Evolutionary conservation across 2,329 filamentous ascomycete genomes (phyloP).

Genomic region (Macrophomina pseudophaseolina): DNA sequence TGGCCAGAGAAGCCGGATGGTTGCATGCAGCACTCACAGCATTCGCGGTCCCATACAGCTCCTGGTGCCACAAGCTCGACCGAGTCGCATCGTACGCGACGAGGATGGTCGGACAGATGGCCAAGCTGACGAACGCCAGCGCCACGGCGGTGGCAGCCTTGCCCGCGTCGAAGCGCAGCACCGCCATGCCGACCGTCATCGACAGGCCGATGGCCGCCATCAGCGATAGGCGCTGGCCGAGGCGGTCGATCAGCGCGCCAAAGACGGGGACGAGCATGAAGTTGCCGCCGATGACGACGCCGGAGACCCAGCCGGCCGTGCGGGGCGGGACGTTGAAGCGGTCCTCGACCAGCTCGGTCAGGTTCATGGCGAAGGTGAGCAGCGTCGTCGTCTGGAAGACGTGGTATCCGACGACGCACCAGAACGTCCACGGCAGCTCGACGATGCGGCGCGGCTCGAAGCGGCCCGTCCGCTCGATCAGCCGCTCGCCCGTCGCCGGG

Average conservation of each 20-base stretch:
- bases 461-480: neutral
- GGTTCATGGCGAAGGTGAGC: slow-evolving; percentile 61
- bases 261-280: slow-evolving; percentile 64
- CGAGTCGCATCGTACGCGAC: slow-evolving; percentile 66
- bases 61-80: slow-evolving; percentile 64
- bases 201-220: slow-evolving; percentile 54
- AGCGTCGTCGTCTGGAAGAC: slow-evolving; percentile 65
- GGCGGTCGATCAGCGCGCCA: slow-evolving; percentile 61
- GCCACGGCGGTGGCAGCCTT: slow-evolving; percentile 60
- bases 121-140: slow-evolving; percentile 65
- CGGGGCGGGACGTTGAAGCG: slow-evolving; percentile 61
- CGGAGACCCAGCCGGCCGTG: slow-evolving; percentile 65
- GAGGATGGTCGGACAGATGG: slow-evolving; percentile 60
- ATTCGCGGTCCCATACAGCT: slow-evolving; percentile 65
- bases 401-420: slow-evolving; percentile 60
- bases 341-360: slow-evolving; percentile 65
- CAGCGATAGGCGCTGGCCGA: slow-evolving; percentile 59
- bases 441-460: slow-evolving; percentile 62
- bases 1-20: neutral
- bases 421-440: slow-evolving; percentile 64
- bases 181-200: slow-evolving; percentile 59
- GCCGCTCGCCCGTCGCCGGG: slow-evolving; percentile 1
- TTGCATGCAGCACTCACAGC: slow-evolving; percentile 35
- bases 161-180: slow-evolving; percentile 59
- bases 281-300: slow-evolving; percentile 60